Percentiles rank a stretch among this genome's conserved stretches.
Conservation (phyloP, 768 basidiomycete species). For the Boletus coccyginus region DNA sequence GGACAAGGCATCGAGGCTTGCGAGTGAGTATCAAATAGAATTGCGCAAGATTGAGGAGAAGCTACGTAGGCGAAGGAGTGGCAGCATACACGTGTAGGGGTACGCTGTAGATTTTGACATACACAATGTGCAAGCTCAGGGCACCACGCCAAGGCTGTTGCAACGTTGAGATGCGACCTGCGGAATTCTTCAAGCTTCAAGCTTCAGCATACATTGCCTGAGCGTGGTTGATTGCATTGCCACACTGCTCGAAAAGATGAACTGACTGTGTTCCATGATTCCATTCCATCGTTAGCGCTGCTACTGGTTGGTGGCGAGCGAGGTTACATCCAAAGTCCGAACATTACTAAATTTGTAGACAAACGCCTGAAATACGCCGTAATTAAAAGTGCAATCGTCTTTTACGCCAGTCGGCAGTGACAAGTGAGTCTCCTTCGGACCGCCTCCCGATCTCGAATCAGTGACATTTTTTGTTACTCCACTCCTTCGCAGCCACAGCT, state of each 20-base stretch:
- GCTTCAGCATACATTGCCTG: too few relatives aligned
- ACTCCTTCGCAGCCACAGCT: background rate
- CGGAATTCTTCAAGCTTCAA: too few relatives aligned
- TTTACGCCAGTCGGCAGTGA: background rate
- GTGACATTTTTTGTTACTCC: background rate
- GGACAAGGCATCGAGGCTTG: slow-evolving; percentile 23
- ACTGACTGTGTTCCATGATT: too few relatives aligned
- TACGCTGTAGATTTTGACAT: background rate
- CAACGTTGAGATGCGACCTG: too few relatives aligned
- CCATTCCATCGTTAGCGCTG: too few relatives aligned
- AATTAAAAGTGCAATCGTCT: background rate
- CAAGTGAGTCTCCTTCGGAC: too few relatives aligned
- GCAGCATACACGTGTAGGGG: background rate
- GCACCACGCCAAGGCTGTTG: background rate
- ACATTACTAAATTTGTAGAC: too few relatives aligned
- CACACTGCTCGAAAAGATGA: too few relatives aligned
- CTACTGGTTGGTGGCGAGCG: too few relatives aligned
- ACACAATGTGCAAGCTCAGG: background rate
- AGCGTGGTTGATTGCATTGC: too few relatives aligned
- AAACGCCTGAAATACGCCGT: too few relatives aligned
- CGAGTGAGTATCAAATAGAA: slow-evolving; percentile 26
- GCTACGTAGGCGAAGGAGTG: slow-evolving; percentile 15
- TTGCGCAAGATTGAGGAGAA: slow-evolving; percentile 25
- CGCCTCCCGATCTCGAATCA: background rate
- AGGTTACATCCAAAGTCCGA: too few relatives aligned